Percentiles rank a stretch among this genome's conserved stretches.
These are phyloP conservation scores for Wallacemonas collosoma DNA, from an alignment of 208 protist species.

Conservation along the genomic window DNA sequence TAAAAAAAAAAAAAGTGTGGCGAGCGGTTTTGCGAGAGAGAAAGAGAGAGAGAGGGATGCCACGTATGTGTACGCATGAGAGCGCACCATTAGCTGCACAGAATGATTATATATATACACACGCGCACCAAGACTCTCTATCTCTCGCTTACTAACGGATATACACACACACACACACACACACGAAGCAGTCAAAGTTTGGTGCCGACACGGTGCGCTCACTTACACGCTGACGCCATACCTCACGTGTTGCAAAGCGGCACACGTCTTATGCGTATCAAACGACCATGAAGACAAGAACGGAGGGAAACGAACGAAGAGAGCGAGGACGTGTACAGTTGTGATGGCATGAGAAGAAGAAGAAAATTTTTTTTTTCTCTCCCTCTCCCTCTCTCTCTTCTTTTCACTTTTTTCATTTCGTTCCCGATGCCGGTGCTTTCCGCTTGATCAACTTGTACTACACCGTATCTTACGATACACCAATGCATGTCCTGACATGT, in stretches of 20 bases:
- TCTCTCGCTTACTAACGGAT: background rate
- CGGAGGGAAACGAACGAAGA: no score
- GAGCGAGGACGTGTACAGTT: no score
- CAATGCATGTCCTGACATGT: background rate
- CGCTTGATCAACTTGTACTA: no score
- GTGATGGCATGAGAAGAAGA: background rate
- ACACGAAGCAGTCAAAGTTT: background rate
- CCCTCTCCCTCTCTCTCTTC: background rate
- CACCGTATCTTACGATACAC: no score
- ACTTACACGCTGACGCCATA: background rate
- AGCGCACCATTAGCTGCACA: background rate
- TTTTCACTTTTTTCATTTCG: no score
- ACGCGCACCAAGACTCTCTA: no score
- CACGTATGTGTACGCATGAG: no score
- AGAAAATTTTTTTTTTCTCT: conserved; percentile 8
- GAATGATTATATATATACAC: background rate
- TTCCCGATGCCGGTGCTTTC: no score
- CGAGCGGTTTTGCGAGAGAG: conserved; percentile 7
- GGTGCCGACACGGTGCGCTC: background rate
- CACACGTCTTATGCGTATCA: no score
- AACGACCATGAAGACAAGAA: no score
- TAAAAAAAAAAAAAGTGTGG: conserved; percentile 15
- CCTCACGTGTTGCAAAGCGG: no score
- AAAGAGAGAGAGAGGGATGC: conserved; percentile 5
- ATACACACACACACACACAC: background rate